Evolutionary conservation across 495 filamentous ascomycete species (phyloP).

Genomic region (Pseudomonodictys pantanalensis): DNA sequence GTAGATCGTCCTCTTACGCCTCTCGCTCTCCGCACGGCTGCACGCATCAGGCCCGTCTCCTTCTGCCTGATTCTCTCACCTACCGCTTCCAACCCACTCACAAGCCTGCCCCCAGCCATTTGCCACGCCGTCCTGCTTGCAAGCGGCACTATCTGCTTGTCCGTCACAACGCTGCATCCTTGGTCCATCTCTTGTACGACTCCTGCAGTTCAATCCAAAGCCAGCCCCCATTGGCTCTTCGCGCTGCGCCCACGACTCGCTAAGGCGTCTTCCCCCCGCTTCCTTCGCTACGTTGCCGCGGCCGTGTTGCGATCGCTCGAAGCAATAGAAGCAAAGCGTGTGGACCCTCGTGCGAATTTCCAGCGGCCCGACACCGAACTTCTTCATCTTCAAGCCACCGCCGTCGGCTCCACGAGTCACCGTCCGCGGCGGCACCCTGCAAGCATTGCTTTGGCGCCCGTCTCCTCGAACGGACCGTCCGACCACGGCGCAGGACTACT

Average conservation of each 20-base stretch:
- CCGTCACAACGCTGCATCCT: neutral
- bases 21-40: constrained; percentile 27
- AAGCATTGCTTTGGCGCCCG: neutral
- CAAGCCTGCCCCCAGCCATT: neutral
- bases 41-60: constrained; percentile 5
- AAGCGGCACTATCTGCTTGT: neutral
- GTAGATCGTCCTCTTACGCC: constrained; percentile 27
- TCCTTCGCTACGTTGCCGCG: no score
- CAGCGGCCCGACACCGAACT: neutral
- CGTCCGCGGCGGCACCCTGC: neutral
- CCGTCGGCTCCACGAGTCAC: neutral
- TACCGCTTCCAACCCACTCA: neutral
- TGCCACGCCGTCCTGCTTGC: constrained; percentile 5
- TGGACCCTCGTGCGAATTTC: constrained; percentile 10
- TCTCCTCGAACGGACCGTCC: neutral
- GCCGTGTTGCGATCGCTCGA: constrained; percentile 21
- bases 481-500: neutral
- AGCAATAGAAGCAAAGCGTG: constrained; percentile 17
- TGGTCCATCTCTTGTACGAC: constrained; percentile 23
- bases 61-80: neutral
- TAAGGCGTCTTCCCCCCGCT: constrained; percentile 23
- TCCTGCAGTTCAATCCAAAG: constrained; percentile 9
- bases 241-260: constrained; percentile 18
- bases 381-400: neutral
- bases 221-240: constrained; percentile 14